These are phyloP conservation scores for Chrysoporthe cubensis DNA, from an alignment of 2,329 filamentous ascomycete genomes.

Conservation along the genomic window DNA sequence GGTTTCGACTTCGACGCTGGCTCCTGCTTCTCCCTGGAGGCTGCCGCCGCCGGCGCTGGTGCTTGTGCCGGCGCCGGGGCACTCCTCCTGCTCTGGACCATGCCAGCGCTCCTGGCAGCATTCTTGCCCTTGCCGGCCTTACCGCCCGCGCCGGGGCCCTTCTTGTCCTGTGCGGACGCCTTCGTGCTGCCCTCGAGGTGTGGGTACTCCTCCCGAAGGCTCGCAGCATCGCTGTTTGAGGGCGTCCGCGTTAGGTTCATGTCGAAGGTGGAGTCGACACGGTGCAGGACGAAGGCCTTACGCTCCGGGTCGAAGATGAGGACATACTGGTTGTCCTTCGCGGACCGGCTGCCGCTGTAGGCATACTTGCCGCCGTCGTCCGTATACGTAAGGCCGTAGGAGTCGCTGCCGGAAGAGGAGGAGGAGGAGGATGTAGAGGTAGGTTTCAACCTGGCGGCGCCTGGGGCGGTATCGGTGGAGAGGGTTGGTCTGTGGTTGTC, in stretches of 20 bases:
- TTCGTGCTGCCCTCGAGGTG: slow-evolving; percentile 55
- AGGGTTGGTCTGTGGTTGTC: slow-evolving; percentile 66
- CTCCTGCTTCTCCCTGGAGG: neutral
- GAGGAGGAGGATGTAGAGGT: slow-evolving; percentile 46
- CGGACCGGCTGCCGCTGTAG: slow-evolving; percentile 60
- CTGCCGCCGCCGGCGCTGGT: slow-evolving; percentile 26
- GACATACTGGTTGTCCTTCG: slow-evolving; percentile 61
- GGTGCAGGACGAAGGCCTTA: slow-evolving; percentile 81
- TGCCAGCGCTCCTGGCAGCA: slow-evolving; percentile 34
- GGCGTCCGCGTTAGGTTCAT: slow-evolving; percentile 82
- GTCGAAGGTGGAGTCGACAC: slow-evolving; percentile 78
- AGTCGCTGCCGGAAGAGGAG: slow-evolving; percentile 45
- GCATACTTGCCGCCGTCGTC: slow-evolving; percentile 62
- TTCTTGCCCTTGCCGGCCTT: slow-evolving; percentile 20
- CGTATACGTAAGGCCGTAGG: slow-evolving; percentile 60
- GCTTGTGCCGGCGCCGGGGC: slow-evolving; percentile 8
- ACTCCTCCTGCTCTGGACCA: slow-evolving; percentile 33
- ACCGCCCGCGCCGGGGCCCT: slow-evolving; percentile 24
- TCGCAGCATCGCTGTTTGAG: slow-evolving; percentile 64
- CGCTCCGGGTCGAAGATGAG: slow-evolving; percentile 77
- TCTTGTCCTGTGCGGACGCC: slow-evolving; percentile 34
- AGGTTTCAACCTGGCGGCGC: slow-evolving; percentile 55
- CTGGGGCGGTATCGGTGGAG: slow-evolving; percentile 53
- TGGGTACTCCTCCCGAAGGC: slow-evolving; percentile 67
- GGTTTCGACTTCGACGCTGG: neutral